phyloP scores from a whole-genome alignment of 2,329 filamentous ascomycete species.

The Beauveria sp. region DNA sequence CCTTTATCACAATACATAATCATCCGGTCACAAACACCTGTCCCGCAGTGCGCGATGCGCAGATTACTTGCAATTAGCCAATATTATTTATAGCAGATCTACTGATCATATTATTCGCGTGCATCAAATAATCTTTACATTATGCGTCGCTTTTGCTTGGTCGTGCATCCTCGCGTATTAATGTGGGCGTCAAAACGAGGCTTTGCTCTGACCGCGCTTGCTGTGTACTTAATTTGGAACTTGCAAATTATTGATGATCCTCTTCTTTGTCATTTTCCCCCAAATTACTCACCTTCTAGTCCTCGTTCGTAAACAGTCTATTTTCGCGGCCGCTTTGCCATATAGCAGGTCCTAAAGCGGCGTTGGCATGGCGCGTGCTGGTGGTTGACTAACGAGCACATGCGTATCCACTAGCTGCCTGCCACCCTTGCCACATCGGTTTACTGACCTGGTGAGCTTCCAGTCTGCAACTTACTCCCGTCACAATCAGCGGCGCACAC shows the following conservation, averaged over 20 bases:
- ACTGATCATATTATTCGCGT: no score
- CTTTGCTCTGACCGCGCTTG: no score
- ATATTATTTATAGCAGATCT: no score
- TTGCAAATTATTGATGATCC: no score
- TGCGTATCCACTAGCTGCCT: constrained; percentile 12
- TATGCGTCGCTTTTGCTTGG: background rate
- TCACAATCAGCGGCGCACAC: background rate
- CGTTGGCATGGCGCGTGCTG: background rate
- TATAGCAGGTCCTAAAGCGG: background rate
- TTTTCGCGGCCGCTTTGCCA: background rate
- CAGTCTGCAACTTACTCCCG: constrained; percentile 1
- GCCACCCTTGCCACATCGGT: constrained; percentile 5
- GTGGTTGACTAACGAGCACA: constrained; percentile 9
- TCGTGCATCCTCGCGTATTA: background rate
- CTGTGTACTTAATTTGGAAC: no score
- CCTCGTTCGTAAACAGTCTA: no score
- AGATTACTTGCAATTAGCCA: no score
- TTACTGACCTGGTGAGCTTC: constrained; percentile 1
- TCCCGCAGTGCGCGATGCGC: no score
- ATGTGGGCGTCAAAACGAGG: no score
- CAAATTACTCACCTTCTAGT: background rate
- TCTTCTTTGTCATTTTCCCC: background rate
- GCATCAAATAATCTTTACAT: background rate
- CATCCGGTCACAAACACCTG: no score
- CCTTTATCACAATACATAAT: background rate